Base-by-base conservation (phyloP, 1,284 basidiomycete genomes). In the Exobasidium rhododendri region DNA sequence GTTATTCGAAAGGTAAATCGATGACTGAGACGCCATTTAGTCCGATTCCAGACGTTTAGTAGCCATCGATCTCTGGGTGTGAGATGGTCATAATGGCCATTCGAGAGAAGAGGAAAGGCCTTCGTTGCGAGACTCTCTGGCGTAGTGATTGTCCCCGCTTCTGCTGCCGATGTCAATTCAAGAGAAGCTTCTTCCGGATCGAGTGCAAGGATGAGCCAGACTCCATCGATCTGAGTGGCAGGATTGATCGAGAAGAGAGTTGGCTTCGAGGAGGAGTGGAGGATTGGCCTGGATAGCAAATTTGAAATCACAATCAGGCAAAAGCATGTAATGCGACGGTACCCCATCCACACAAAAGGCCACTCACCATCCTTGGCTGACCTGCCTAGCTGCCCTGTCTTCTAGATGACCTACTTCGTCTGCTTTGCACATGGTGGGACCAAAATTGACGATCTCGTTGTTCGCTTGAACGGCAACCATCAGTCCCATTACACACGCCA, bases 331-430 rank as follows among this genome's bases (percentile, higher is more conserved):
- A n/a, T n/a, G n/a, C n/a, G n/a, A n/a, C n/a, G n/a, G n/a, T n/a
- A n/a, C n/a, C n/a, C n/a, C n/a, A n/a, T n/a, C n/a, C n/a, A n/a
- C n/a, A n/a, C n/a, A n/a, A n/a, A n/a, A n/a, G n/a, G n/a, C n/a
- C 17, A 40, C 35, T 40, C 35, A 40, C 70, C 70, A 71, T 49
- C 53, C 59, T 1, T 51, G 35, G 17, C 60, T 57, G 3, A 71
- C 59, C 54, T 71, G 63, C 35, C 69, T 64, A 10, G 70, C 70
- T 49, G 70, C 70, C 55, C 60, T 70, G 1, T 58, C 62, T 14
- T 68, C 67, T 51, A 71, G 44, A 63, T 71, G 68, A 4, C 70
- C 70, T 35, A 67, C 66, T 52, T 71, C 64, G 22, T 71, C 70
- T 0, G 68, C 70, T 29, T 66, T 56, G 35, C 70, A 71, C 3